Evolutionary conservation across 1,139 yeast genomes (phyloP).

Genomic region (Candida tropicalis): DNA sequence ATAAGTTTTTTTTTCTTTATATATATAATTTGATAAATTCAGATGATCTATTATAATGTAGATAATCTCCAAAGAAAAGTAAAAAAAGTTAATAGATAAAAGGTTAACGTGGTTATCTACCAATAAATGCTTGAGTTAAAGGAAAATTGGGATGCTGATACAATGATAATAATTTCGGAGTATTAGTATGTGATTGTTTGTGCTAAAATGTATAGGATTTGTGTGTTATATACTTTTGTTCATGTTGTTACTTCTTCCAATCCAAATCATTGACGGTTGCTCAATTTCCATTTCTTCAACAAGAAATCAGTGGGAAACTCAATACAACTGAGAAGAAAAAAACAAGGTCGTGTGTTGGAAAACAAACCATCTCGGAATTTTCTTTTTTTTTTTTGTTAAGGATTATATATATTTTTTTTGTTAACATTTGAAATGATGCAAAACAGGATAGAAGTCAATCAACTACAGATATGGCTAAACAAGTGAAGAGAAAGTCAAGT

Average conservation of each 20-base stretch:
- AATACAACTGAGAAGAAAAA: not conserved
- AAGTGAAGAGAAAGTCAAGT: slow-evolving; percentile 13
- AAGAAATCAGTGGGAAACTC: not conserved
- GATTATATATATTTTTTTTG: too few species aligned
- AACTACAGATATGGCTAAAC: slow-evolving; percentile 12
- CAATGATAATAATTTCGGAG: not conserved
- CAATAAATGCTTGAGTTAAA: not conserved
- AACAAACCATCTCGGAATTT: slow-evolving; percentile 1
- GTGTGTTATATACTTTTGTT: slow-evolving; percentile 4
- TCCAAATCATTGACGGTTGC: not conserved
- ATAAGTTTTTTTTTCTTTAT: too few species aligned
- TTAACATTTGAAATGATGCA: slow-evolving; percentile 8
- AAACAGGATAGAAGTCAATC: not conserved
- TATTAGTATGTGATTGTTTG: not conserved
- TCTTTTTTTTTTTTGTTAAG: not conserved
- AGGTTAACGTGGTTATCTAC: not conserved
- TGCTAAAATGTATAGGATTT: not conserved
- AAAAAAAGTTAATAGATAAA: not conserved
- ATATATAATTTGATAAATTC: not conserved
- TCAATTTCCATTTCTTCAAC: slow-evolving; percentile 1
- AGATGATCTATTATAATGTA: not conserved
- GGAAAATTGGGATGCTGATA: not conserved
- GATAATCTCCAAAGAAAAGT: not conserved
- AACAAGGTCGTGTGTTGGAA: slow-evolving; percentile 8
- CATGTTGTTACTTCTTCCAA: slow-evolving; percentile 1